phyloP scores from a whole-genome alignment of 441 rosid species.

The Arabidopsis lyrata region DNA sequence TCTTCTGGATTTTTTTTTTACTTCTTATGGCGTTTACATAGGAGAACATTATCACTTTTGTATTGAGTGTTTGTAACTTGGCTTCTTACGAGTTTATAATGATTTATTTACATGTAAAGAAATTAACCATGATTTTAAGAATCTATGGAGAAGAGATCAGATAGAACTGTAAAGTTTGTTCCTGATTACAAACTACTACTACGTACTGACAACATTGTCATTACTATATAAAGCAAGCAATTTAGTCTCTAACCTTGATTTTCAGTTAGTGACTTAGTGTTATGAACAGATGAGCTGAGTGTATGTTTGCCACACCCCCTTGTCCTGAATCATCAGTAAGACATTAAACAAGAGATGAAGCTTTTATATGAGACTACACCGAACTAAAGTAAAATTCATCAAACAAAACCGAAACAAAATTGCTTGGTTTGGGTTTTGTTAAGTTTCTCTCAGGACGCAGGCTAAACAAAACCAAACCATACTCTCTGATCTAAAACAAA shows the following conservation, averaged over 20 bases:
- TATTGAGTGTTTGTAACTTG: conserved; percentile 27
- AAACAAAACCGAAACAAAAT: not conserved
- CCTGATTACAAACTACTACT: conserved; percentile 13
- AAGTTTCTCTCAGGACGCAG: not conserved
- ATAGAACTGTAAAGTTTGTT: conserved; percentile 24
- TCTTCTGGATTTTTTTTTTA: not conserved
- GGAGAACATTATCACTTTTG: conserved; percentile 17
- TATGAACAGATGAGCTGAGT: conserved; percentile 26
- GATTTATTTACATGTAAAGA: conserved; percentile 35
- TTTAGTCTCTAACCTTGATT: conserved; percentile 35
- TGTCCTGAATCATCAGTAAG: conserved; percentile 37
- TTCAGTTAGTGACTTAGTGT: conserved; percentile 16
- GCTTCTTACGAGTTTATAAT: conserved; percentile 13
- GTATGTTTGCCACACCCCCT: conserved; percentile 15
- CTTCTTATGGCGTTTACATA: conserved; percentile 2
- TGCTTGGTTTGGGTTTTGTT: not conserved
- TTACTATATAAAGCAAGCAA: conserved; percentile 11
- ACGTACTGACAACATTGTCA: conserved; percentile 5
- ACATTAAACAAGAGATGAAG: conserved; percentile 21
- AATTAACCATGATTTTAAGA: conserved; percentile 12
- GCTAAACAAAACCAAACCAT: not conserved
- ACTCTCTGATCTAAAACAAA: not conserved
- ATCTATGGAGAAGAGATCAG: conserved; percentile 9
- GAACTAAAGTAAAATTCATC: not conserved
- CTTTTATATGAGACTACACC: not conserved